phyloP scores from a whole-genome alignment of 495 filamentous ascomycete genomes.

The Articulospora tetracladia region DNA sequence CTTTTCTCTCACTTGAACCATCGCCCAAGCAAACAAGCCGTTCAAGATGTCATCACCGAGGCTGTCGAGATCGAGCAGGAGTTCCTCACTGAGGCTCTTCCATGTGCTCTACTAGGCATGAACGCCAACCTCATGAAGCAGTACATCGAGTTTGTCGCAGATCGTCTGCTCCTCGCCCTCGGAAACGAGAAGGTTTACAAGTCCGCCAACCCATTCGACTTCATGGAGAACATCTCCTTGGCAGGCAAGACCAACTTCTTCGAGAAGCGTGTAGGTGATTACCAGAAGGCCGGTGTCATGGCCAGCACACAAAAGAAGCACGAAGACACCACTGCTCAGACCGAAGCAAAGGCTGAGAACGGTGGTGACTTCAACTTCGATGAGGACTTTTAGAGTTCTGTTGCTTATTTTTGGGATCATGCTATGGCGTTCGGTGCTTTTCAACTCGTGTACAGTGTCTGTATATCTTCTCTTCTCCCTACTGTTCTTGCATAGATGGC shows the following conservation, averaged over 20 bases:
- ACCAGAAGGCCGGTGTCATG: constrained; percentile 99
- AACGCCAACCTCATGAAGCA: constrained; percentile 97
- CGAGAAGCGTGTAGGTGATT: constrained; percentile 98
- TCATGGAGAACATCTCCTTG: constrained; percentile 99
- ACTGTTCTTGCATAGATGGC: constrained; percentile 26
- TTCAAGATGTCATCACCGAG: constrained; percentile 87
- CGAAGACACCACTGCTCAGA: constrained; percentile 38
- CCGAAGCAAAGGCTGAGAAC: constrained; percentile 57
- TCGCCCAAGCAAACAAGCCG: constrained; percentile 74
- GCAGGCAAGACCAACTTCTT: constrained; percentile 99
- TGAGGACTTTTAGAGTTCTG: constrained; percentile 80
- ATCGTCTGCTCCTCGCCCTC: constrained; percentile 86
- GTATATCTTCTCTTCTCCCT: constrained; percentile 19
- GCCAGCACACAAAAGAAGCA: constrained; percentile 78
- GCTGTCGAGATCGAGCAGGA: constrained; percentile 95
- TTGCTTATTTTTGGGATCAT: constrained; percentile 3
- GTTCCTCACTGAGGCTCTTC: constrained; percentile 94
- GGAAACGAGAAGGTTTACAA: constrained; percentile 94
- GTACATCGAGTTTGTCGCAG: constrained; percentile 99
- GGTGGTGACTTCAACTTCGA: constrained; percentile 87
- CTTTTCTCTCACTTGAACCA: constrained; percentile 93
- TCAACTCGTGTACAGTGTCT: constrained; percentile 22
- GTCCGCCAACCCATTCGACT: constrained; percentile 94
- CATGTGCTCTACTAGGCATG: constrained; percentile 91
- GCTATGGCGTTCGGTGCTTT: constrained; percentile 16